Conservation (phyloP, 306 rosid species). For the Cercis canadensis region DNA sequence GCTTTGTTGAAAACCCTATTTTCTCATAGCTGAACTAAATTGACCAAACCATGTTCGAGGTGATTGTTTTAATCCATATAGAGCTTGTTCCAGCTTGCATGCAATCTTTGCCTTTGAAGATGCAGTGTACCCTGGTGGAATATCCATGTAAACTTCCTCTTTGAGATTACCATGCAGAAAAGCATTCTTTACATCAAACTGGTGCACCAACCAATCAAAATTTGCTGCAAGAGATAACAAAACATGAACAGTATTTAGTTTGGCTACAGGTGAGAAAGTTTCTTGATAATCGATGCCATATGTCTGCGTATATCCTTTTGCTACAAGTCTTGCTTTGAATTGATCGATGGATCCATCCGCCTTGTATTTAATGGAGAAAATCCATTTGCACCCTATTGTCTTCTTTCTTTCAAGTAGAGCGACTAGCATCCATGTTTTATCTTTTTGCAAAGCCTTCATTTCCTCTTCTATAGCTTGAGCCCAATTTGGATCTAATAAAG, state of each 20-base stretch:
- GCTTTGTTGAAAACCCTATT: background rate
- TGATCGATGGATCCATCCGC: background rate
- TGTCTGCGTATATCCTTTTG: background rate
- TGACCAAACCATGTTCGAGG: background rate
- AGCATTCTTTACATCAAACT: background rate
- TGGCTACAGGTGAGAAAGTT: slow-evolving; percentile 8
- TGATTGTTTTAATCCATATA: background rate
- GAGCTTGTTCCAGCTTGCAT: background rate
- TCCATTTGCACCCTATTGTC: background rate
- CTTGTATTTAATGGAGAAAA: background rate
- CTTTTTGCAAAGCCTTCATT: background rate
- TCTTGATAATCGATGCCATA: background rate
- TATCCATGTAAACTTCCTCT: slow-evolving; percentile 5
- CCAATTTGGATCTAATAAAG: background rate
- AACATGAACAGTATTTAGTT: background rate
- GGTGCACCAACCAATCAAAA: slow-evolving; percentile 2
- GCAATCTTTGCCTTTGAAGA: background rate
- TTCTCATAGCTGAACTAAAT: background rate
- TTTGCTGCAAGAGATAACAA: background rate
- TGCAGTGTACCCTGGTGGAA: background rate
- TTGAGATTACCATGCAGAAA: background rate
- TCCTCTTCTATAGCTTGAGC: too few relatives aligned
- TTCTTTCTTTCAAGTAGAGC: background rate
- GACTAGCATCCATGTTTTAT: background rate
- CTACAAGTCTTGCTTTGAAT: background rate